These are phyloP conservation scores for Didymella pinodella DNA, from an alignment of 2,329 filamentous ascomycete genomes.

Conservation along the genomic window DNA sequence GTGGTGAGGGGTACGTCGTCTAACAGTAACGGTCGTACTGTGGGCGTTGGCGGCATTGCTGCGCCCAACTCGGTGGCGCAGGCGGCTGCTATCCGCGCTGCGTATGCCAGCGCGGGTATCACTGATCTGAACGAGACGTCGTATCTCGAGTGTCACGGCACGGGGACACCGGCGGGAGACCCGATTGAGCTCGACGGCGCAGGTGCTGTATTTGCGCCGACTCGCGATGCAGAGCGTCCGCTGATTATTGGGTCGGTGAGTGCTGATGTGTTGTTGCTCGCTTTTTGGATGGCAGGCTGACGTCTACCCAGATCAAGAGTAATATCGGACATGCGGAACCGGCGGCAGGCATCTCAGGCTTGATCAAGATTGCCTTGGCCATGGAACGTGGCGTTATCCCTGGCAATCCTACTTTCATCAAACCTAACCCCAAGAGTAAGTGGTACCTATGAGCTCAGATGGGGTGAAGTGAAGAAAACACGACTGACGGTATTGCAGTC, in stretches of 20 bases:
- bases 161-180: conserved; percentile 62
- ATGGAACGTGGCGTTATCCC: conserved; percentile 49
- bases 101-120: conserved; percentile 36
- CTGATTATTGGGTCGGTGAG: neutral
- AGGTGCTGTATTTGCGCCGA: conserved; percentile 18
- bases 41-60: conserved; percentile 23
- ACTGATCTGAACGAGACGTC: neutral
- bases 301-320: conserved; percentile 26
- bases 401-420: neutral
- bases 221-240: neutral
- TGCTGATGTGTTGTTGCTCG: too few relatives aligned
- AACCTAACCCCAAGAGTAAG: too few relatives aligned
- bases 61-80: conserved; percentile 56
- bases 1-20: conserved; percentile 39
- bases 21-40: conserved; percentile 29
- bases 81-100: conserved; percentile 34
- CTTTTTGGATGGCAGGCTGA: too few relatives aligned
- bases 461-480: too few relatives aligned
- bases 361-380: conserved; percentile 49
- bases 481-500: too few relatives aligned
- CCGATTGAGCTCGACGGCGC: conserved; percentile 31
- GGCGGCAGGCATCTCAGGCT: conserved; percentile 43
- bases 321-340: conserved; percentile 53
- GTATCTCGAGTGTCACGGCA: conserved; percentile 49
- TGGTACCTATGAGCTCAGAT: too few relatives aligned